These are phyloP conservation scores for Dendrocalamus latiflorus DNA, from an alignment of 202 grass and related monocot genomes.

Conservation along the genomic window DNA sequence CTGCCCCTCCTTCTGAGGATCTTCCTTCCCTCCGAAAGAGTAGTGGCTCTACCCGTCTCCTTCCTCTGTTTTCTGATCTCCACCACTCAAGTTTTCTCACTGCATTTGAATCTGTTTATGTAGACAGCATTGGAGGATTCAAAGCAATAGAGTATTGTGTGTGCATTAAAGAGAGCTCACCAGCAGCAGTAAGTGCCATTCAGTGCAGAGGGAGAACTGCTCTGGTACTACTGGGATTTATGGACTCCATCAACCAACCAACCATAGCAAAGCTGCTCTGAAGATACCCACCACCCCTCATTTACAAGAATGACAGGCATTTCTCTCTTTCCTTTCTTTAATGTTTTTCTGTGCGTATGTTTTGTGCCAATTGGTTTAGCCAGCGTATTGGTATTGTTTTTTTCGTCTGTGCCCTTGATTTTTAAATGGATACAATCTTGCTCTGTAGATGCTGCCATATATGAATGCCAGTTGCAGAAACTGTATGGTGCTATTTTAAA, in stretches of 20 bases:
- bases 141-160: conserved; percentile 3
- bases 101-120: conserved; percentile 23
- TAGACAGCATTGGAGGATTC: conserved; percentile 19
- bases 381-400: background rate
- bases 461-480: conserved; percentile 20
- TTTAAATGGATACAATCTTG: conserved; percentile 6
- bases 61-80: conserved; percentile 4
- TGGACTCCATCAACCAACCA: conserved; percentile 59
- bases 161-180: conserved; percentile 54
- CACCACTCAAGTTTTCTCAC: conserved; percentile 5
- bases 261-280: conserved; percentile 37
- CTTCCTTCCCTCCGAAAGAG: background rate
- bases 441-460: conserved; percentile 9
- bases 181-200: conserved; percentile 41
- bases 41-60: background rate
- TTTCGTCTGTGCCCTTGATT: background rate
- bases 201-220: conserved; percentile 34
- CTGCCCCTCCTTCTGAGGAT: background rate
- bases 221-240: conserved; percentile 49
- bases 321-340: background rate
- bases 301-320: conserved; percentile 39
- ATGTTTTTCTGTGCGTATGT: background rate
- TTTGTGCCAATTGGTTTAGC: conserved; percentile 28
- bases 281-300: conserved; percentile 24
- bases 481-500: conserved; percentile 22